Evolutionary conservation across 495 filamentous ascomycete genomes (phyloP).

Genomic region (Xylaria bambusicola): DNA sequence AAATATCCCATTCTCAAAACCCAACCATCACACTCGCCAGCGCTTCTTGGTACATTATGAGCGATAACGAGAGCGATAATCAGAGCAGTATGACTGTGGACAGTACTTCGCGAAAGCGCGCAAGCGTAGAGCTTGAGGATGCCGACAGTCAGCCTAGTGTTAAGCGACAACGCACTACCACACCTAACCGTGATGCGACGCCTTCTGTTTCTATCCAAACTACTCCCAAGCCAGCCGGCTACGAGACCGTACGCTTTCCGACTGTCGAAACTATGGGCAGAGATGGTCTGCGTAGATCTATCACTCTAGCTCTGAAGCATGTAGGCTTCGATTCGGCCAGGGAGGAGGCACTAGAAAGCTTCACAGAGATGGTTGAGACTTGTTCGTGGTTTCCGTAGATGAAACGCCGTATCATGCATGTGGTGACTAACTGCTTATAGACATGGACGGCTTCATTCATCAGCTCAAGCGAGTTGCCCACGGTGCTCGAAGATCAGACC

Average conservation of each 20-base stretch:
- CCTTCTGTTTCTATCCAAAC: neutral
- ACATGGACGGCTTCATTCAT: constrained; percentile 34
- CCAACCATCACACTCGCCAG: neutral
- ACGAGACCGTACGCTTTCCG: constrained; percentile 17
- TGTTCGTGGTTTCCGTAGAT: constrained; percentile 34
- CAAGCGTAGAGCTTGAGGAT: constrained; percentile 19
- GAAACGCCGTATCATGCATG: neutral
- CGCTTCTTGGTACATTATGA: neutral
- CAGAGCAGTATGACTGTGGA: constrained; percentile 10
- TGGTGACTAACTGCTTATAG: constrained; percentile 30
- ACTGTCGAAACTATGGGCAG: constrained; percentile 38
- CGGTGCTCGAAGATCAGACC: constrained; percentile 38
- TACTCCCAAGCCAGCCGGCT: neutral
- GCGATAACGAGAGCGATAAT: neutral
- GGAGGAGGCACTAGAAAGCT: constrained; percentile 46
- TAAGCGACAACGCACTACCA: constrained; percentile 36
- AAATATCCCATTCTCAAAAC: no score
- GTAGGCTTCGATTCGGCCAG: constrained; percentile 45
- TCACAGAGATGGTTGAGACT: constrained; percentile 38
- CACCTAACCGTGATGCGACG: constrained; percentile 16
- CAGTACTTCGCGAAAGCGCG: constrained; percentile 21
- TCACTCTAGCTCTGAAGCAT: constrained; percentile 40
- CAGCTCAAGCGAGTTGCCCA: constrained; percentile 36
- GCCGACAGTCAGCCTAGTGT: constrained; percentile 16
- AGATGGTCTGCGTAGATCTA: constrained; percentile 40